Conservation (phyloP, 768 basidiomycete genomes). For the Hydnomerulius pinastri region DNA sequence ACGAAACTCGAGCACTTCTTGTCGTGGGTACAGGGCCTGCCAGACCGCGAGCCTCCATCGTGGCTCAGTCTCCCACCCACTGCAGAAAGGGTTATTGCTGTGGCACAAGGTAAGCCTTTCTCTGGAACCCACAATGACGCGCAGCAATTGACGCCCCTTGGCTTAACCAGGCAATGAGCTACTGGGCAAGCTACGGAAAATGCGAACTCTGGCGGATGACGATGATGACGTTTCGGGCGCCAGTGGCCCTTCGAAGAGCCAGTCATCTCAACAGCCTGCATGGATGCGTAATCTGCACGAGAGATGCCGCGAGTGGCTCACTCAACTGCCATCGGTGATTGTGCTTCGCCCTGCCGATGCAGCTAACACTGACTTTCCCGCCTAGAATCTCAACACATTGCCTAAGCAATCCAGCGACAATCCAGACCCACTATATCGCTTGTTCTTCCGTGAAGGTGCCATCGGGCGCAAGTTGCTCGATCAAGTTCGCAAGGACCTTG, state of each 20-base stretch:
- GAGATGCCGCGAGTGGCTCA: conserved; percentile 84
- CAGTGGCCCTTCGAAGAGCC: conserved; percentile 60
- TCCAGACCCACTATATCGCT: conserved; percentile 82
- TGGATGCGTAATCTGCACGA: conserved; percentile 92
- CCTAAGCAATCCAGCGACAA: conserved; percentile 67
- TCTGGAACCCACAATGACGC: background rate
- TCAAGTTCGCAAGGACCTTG: conserved; percentile 79
- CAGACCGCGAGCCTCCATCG: conserved; percentile 90
- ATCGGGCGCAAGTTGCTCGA: conserved; percentile 80
- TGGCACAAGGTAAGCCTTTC: conserved; percentile 73
- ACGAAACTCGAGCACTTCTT: conserved; percentile 92
- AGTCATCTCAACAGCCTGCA: conserved; percentile 77
- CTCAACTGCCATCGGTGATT: conserved; percentile 71
- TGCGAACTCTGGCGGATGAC: conserved; percentile 86
- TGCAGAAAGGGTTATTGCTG: conserved; percentile 89
- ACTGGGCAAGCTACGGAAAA: conserved; percentile 86
- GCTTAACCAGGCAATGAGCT: conserved; percentile 67
- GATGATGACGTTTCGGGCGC: conserved; percentile 64
- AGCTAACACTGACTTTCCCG: conserved; percentile 10
- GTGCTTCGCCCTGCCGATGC: background rate
- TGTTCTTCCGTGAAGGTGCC: conserved; percentile 85
- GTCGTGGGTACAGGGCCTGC: conserved; percentile 84
- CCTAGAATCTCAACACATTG: conserved; percentile 64
- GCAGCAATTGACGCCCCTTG: conserved; percentile 3
- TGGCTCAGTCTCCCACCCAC: conserved; percentile 94